A percentile compares a stretch with the other conserved stretches of the same genome.
These are phyloP conservation scores for Trichoderma hamatum DNA, from an alignment of 2,329 filamentous ascomycete species.

Conservation along the genomic window DNA sequence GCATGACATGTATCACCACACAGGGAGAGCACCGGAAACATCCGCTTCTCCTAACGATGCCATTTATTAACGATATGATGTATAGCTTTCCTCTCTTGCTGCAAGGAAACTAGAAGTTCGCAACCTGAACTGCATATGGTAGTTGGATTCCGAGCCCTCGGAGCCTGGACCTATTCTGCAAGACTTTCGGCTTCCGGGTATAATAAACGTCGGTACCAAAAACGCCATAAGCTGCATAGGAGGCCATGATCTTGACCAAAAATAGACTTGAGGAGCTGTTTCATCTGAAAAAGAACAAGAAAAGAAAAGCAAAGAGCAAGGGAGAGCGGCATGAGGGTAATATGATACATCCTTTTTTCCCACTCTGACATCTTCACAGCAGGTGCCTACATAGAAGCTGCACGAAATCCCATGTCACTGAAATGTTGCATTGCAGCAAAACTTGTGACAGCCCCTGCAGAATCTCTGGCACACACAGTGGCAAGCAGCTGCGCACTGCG, in stretches of 20 bases:
- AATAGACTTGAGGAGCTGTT: constrained; percentile 13
- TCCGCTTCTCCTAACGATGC: not conserved
- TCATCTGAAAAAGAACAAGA: not conserved
- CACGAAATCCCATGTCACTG: not conserved
- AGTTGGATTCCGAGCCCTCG: not conserved
- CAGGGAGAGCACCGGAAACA: not conserved
- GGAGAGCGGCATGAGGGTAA: not conserved
- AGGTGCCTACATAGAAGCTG: not conserved
- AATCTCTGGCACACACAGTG: not conserved
- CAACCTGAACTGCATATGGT: not conserved
- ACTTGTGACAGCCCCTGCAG: constrained; percentile 7
- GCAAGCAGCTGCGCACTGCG: not conserved
- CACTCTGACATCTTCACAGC: not conserved
- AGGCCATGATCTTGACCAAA: not conserved
- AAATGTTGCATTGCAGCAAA: not conserved
- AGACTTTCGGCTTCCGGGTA: not conserved
- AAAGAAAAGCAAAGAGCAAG: not conserved
- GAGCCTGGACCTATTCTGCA: not conserved
- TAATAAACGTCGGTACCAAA: not conserved
- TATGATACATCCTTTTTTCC: constrained; percentile 17
- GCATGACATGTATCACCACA: not conserved
- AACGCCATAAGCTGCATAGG: not conserved
- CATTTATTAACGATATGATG: not conserved
- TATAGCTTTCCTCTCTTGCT: not conserved
- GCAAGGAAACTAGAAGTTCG: not conserved